phyloP scores from a whole-genome alignment of 805 yeast genomes.

The Wilhelminamyces savonicus region DNA sequence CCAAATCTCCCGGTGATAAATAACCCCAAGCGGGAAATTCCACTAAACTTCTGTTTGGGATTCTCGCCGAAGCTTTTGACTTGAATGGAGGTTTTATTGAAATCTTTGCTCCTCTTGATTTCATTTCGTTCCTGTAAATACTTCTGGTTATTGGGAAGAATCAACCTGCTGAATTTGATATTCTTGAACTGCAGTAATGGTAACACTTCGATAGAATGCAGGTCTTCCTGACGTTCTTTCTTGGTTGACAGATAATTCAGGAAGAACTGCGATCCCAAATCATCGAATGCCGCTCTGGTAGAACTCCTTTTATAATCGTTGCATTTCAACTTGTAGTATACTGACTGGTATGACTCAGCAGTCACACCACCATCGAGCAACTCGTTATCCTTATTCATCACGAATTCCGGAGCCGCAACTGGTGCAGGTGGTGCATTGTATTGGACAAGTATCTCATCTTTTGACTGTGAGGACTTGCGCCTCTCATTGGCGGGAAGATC shows the following conservation, averaged over 20 bases:
- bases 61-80: constrained; percentile 58
- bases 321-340: constrained; percentile 41
- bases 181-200: constrained; percentile 19
- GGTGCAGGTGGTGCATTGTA: constrained; percentile 4
- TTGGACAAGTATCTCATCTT: too few species aligned
- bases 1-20: constrained; percentile 24
- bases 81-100: constrained; percentile 26
- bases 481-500: constrained; percentile 4
- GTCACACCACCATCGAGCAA: constrained; percentile 32
- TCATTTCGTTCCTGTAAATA: constrained; percentile 29
- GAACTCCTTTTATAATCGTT: constrained; percentile 39
- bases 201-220: constrained; percentile 13
- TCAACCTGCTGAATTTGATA: constrained; percentile 23
- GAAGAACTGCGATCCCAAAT: constrained; percentile 13
- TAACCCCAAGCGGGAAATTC: constrained; percentile 65
- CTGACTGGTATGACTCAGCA: constrained; percentile 46
- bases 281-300: constrained; percentile 16
- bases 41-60: constrained; percentile 54
- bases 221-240: constrained; percentile 2
- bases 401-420: constrained; percentile 1
- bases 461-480: constrained; percentile 5
- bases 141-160: constrained; percentile 28
- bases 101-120: constrained; percentile 14
- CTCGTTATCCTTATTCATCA: constrained; percentile 37
- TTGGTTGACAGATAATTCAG: constrained; percentile 2